phyloP scores from a whole-genome alignment of 768 basidiomycete genomes.

The Auriscalpium vulgare region DNA sequence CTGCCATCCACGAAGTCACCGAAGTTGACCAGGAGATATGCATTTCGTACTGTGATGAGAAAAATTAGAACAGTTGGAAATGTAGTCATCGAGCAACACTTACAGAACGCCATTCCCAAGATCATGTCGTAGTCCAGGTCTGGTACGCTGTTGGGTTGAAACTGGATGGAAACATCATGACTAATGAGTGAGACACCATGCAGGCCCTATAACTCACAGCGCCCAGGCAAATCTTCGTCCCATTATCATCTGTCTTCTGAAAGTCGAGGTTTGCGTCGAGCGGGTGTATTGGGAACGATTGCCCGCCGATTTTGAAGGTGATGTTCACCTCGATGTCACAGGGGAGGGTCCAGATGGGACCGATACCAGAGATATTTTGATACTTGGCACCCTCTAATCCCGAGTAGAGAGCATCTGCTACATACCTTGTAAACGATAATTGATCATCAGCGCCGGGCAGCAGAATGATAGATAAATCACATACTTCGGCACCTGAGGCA shows the following conservation, averaged over 20 bases:
- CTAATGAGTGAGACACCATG: slow-evolving; percentile 11
- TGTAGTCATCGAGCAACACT: slow-evolving; percentile 15
- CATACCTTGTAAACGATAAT: slow-evolving; percentile 27
- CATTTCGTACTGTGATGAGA: slow-evolving; percentile 46
- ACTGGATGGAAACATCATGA: slow-evolving; percentile 30
- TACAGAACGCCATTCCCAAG: slow-evolving; percentile 66
- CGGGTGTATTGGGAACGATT: slow-evolving; percentile 54
- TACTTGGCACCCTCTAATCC: slow-evolving; percentile 45
- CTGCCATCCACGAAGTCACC: slow-evolving; percentile 47
- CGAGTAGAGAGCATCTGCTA: slow-evolving; percentile 56
- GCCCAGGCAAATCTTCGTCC: slow-evolving; percentile 28
- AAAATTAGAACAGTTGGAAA: neutral
- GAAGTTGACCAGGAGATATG: slow-evolving; percentile 55
- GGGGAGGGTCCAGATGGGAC: slow-evolving; percentile 51
- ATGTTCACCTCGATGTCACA: slow-evolving; percentile 58
- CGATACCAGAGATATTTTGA: slow-evolving; percentile 37
- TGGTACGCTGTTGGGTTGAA: slow-evolving; percentile 56
- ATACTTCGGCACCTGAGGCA: slow-evolving; percentile 52
- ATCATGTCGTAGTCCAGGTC: slow-evolving; percentile 57
- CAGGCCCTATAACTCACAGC: slow-evolving; percentile 25
- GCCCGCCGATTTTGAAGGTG: slow-evolving; percentile 54
- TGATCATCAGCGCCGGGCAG: slow-evolving; percentile 11
- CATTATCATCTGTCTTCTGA: slow-evolving; percentile 25
- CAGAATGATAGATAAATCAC: slow-evolving; percentile 3
- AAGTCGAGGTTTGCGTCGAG: slow-evolving; percentile 40